These are phyloP conservation scores for Blepharisma undulans DNA, from an alignment of 169 alveolate species.

Conservation along the genomic window DNA sequence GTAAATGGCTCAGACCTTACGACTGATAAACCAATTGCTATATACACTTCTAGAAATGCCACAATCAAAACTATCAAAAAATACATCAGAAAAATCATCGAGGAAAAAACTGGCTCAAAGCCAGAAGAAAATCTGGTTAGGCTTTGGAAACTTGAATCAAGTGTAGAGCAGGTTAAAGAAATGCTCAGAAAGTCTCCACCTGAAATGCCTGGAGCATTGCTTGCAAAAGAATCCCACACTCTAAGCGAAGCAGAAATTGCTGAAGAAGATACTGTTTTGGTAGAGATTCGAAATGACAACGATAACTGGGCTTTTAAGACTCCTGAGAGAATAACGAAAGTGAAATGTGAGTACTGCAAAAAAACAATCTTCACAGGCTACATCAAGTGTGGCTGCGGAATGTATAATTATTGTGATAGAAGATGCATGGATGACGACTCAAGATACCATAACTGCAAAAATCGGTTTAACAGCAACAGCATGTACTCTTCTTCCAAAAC, in stretches of 20 bases:
- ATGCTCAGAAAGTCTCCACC: neutral
- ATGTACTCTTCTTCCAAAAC: neutral
- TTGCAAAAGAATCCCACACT: neutral
- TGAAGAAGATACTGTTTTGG: neutral
- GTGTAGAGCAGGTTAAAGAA: neutral
- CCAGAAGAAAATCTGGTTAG: neutral
- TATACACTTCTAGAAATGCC: neutral
- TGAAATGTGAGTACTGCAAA: constrained; percentile 4
- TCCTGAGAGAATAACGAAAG: neutral
- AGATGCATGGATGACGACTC: constrained; percentile 54
- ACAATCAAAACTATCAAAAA: neutral
- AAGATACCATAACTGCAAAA: constrained; percentile 58
- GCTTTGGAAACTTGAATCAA: neutral
- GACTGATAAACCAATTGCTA: neutral
- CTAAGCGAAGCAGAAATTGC: neutral
- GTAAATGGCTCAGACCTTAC: neutral
- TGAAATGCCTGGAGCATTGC: neutral
- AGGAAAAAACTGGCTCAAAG: neutral
- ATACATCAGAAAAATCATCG: neutral
- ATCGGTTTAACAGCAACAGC: neutral
- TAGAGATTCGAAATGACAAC: neutral
- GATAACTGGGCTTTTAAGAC: neutral
- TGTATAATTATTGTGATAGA: constrained; percentile 54
- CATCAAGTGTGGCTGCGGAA: constrained; percentile 36
- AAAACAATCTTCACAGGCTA: neutral